A percentile compares a stretch with the other conserved stretches of the same genome.
phyloP scores from a whole-genome alignment of 2,329 filamentous ascomycete species.

The Arachnopeziza araneosa region DNA sequence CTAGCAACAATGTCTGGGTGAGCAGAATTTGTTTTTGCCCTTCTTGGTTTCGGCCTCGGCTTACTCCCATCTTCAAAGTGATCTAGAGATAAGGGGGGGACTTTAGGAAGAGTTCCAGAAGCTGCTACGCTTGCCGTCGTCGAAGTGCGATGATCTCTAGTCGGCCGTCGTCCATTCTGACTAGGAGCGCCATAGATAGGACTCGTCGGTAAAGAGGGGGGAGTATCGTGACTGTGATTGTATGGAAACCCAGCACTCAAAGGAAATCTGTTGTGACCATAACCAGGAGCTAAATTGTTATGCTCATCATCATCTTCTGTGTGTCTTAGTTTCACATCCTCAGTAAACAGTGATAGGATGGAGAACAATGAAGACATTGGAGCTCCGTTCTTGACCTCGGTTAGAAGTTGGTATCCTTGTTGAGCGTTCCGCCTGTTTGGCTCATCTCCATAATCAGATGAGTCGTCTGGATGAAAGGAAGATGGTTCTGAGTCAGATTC shows the following conservation, averaged over 20 bases:
- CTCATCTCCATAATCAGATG: constrained; percentile 65
- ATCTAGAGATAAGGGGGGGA: constrained; percentile 74
- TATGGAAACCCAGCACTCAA: constrained; percentile 23
- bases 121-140: constrained; percentile 29
- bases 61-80: constrained; percentile 23
- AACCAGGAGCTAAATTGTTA: constrained; percentile 32
- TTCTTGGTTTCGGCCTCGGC: constrained; percentile 35
- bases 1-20: constrained; percentile 97
- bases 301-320: constrained; percentile 49
- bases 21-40: constrained; percentile 62
- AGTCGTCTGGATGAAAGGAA: constrained; percentile 38
- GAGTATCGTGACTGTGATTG: constrained; percentile 25
- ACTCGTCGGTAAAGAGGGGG: constrained; percentile 29
- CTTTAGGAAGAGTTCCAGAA: constrained; percentile 44
- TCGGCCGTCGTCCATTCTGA: constrained; percentile 42
- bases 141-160: constrained; percentile 39
- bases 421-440: constrained; percentile 53
- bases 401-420: constrained; percentile 89
- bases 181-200: constrained; percentile 27
- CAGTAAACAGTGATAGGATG: constrained; percentile 93
- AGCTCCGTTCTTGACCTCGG: constrained; percentile 94
- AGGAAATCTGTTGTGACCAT: constrained; percentile 22
- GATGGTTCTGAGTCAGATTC: constrained; percentile 36
- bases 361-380: constrained; percentile 99
- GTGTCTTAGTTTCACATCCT: constrained; percentile 77